These are phyloP conservation scores for Naganishia cerealis DNA, from an alignment of 1,284 basidiomycete species.

Conservation along the genomic window DNA sequence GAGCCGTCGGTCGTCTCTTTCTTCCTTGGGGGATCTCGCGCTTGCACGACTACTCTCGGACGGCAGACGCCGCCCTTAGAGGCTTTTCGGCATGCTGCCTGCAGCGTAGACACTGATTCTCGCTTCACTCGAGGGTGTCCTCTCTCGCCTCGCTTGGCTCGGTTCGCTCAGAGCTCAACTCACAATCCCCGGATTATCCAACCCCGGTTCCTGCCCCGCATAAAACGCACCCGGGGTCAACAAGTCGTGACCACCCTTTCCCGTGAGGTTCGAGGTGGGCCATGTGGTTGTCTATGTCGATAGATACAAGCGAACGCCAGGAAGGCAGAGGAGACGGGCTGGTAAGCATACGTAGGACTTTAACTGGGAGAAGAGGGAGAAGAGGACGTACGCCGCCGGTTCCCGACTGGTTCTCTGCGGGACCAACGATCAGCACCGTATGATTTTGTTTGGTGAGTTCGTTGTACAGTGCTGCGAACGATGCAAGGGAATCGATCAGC, in stretches of 20 bases:
- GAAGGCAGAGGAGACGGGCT: neutral
- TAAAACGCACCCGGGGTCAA: constrained; percentile 17
- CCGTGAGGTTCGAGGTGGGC: constrained; percentile 29
- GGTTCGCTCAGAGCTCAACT: neutral
- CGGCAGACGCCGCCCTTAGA: too few species aligned
- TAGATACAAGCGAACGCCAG: neutral
- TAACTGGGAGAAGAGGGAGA: neutral
- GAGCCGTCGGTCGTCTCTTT: too few species aligned
- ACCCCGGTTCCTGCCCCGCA: constrained; percentile 22
- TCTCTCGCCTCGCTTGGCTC: neutral
- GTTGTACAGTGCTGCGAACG: constrained; percentile 17
- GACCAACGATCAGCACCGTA: constrained; percentile 30
- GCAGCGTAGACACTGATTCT: neutral
- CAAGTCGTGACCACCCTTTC: constrained; percentile 3
- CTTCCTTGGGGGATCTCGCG: too few species aligned
- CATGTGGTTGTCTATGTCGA: constrained; percentile 21
- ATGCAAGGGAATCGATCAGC: neutral
- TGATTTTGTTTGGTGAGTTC: constrained; percentile 31
- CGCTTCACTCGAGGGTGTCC: neutral
- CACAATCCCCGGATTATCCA: constrained; percentile 26
- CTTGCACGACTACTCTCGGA: too few species aligned
- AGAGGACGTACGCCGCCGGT: constrained; percentile 24
- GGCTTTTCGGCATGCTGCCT: too few species aligned
- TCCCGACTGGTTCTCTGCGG: constrained; percentile 29
- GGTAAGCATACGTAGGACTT: too few species aligned